These are phyloP conservation scores for Alternaria ventricosa DNA, from an alignment of 2,329 filamentous ascomycete species.

Conservation along the genomic window DNA sequence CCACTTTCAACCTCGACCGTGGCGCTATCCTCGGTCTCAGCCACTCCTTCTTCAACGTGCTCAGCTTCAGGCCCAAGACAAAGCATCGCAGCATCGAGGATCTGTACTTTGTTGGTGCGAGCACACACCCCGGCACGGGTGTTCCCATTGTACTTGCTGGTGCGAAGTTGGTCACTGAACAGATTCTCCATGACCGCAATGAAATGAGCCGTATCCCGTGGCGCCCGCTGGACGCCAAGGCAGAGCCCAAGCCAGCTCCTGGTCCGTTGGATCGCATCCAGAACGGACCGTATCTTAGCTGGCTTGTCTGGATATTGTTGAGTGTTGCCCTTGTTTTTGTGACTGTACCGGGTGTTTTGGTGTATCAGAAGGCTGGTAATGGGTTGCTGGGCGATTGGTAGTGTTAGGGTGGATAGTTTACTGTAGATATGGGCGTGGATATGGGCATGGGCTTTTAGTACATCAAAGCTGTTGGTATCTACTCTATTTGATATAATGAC, in stretches of 20 bases:
- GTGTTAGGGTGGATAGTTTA: not conserved
- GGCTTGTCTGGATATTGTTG: slow-evolving; percentile 25
- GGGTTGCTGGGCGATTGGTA: slow-evolving; percentile 6
- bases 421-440: not conserved
- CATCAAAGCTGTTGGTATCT: not conserved
- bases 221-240: slow-evolving; percentile 21
- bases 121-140: slow-evolving; percentile 77
- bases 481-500: not conserved
- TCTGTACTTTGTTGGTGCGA: slow-evolving; percentile 76
- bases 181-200: slow-evolving; percentile 54
- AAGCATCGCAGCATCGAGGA: slow-evolving; percentile 57
- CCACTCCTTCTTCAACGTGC: slow-evolving; percentile 76
- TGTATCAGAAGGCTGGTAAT: not conserved
- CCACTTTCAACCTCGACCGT: slow-evolving; percentile 75
- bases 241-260: not conserved
- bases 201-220: slow-evolving; percentile 48
- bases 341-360: not conserved
- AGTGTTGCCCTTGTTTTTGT: slow-evolving; percentile 11
- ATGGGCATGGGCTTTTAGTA: not conserved
- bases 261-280: slow-evolving; percentile 27
- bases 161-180: slow-evolving; percentile 66
- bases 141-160: slow-evolving; percentile 77
- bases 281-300: slow-evolving; percentile 15
- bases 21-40: slow-evolving; percentile 75
- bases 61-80: slow-evolving; percentile 69